Evolutionary conservation across 495 filamentous ascomycete species (phyloP).

Genomic region (Lasiosphaeria ovina): DNA sequence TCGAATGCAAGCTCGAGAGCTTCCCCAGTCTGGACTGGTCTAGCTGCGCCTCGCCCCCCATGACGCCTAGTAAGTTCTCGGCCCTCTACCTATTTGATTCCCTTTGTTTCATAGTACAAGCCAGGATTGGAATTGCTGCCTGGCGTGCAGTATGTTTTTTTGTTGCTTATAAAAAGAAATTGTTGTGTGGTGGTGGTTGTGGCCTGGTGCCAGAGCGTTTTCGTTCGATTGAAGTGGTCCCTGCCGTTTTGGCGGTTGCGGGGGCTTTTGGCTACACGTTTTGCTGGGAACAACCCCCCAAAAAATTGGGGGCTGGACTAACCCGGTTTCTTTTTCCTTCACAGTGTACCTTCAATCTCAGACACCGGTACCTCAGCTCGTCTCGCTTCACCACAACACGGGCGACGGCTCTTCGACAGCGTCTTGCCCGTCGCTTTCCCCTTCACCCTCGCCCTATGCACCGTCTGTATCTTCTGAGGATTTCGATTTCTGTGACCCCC

Average conservation of each 20-base stretch:
- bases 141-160: no score
- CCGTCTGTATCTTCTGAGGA: slow-evolving; percentile 67
- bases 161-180: no score
- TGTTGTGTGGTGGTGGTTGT: neutral
- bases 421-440: slow-evolving; percentile 84
- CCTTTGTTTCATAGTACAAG: slow-evolving; percentile 14
- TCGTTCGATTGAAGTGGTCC: neutral
- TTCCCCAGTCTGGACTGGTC: slow-evolving; percentile 76
- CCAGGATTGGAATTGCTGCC: neutral
- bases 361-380: slow-evolving; percentile 33
- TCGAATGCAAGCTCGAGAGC: slow-evolving; percentile 68
- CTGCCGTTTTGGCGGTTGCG: slow-evolving; percentile 20
- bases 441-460: slow-evolving; percentile 77
- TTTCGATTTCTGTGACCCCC: slow-evolving; percentile 88
- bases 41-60: slow-evolving; percentile 72
- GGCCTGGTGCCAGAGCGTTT: neutral
- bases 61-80: slow-evolving; percentile 84
- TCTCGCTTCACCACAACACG: slow-evolving; percentile 61
- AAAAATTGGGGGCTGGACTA: slow-evolving; percentile 34
- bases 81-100: slow-evolving; percentile 15
- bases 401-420: slow-evolving; percentile 69
- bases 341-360: slow-evolving; percentile 81
- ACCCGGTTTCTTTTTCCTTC: slow-evolving; percentile 33
- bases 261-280: slow-evolving; percentile 11
- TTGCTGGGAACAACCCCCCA: slow-evolving; percentile 5